A percentile compares a stretch with the other conserved stretches of the same genome.
These are phyloP conservation scores for Sporothrix luriei DNA, from an alignment of 2,329 filamentous ascomycete genomes.

Conservation along the genomic window DNA sequence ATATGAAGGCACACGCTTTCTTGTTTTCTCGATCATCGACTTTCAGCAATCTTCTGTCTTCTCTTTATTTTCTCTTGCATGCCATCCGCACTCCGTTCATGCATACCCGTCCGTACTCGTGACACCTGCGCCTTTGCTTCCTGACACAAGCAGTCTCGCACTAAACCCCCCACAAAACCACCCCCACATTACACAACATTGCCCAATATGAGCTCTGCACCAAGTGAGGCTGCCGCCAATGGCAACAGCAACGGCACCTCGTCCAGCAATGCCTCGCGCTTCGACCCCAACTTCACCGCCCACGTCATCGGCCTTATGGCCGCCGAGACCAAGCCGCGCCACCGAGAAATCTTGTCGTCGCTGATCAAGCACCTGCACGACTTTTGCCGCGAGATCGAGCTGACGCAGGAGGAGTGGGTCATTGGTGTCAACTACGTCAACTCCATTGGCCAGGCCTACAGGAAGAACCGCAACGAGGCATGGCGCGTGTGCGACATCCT, in stretches of 20 bases:
- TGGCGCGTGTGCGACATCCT: conserved; percentile 73
- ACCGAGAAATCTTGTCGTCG: conserved; percentile 67
- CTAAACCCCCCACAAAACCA: neutral
- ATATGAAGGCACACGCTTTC: neutral
- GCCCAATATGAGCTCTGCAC: neutral
- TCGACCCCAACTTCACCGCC: conserved; percentile 77
- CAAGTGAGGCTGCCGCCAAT: neutral
- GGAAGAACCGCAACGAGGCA: conserved; percentile 70
- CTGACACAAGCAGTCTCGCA: no score
- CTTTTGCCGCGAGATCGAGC: conserved; percentile 76
- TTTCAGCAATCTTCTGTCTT: no score
- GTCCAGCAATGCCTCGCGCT: conserved; percentile 42
- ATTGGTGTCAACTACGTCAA: conserved; percentile 62
- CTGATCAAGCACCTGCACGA: conserved; percentile 77
- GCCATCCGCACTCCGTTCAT: no score
- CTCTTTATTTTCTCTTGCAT: no score
- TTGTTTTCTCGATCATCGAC: no score
- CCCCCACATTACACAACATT: neutral
- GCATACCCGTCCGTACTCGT: no score
- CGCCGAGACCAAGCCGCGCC: conserved; percentile 67
- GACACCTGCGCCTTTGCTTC: no score
- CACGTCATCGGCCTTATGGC: conserved; percentile 74
- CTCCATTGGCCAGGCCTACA: conserved; percentile 69
- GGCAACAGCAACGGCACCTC: neutral
- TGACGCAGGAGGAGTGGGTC: conserved; percentile 81